Percentiles rank a stretch among this genome's conserved stretches.
phyloP scores from a whole-genome alignment of 2,329 filamentous ascomycete species.

The Lasiodiplodia sp. region DNA sequence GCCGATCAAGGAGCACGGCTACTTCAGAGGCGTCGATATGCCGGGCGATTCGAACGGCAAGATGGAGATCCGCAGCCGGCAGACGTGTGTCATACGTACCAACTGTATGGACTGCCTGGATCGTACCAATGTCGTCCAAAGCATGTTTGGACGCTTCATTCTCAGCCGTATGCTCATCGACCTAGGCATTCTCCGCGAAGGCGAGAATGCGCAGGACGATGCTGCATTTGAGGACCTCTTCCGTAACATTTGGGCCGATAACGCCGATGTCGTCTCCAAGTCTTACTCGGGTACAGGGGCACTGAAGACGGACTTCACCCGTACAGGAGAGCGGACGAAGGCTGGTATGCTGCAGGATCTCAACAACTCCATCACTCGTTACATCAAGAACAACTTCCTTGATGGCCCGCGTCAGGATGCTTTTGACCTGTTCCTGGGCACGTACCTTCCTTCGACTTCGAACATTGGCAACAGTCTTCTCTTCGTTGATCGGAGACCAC shows the following conservation, averaged over 20 bases:
- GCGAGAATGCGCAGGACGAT: constrained; percentile 82
- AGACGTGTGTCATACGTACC: constrained; percentile 91
- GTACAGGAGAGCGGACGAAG: constrained; percentile 88
- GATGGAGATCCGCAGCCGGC: constrained; percentile 80
- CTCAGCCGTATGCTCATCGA: constrained; percentile 89
- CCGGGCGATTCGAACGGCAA: constrained; percentile 73
- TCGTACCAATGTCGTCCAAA: constrained; percentile 96
- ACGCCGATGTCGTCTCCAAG: constrained; percentile 91
- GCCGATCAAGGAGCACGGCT: constrained; percentile 79
- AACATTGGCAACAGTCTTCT: constrained; percentile 75
- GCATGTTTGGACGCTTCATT: constrained; percentile 90
- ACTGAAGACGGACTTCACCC: constrained; percentile 96
- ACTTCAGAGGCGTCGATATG: constrained; percentile 91
- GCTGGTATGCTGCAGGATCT: constrained; percentile 85
- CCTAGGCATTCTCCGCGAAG: constrained; percentile 76
- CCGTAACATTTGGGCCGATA: constrained; percentile 98
- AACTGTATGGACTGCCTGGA: constrained; percentile 99
- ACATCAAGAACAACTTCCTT: constrained; percentile 91
- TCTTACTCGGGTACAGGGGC: constrained; percentile 96
- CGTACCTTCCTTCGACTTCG: constrained; percentile 77
- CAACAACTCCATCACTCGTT: constrained; percentile 86
- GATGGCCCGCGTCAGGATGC: constrained; percentile 95
- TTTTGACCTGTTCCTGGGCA: constrained; percentile 91
- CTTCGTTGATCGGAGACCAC: constrained; percentile 83
- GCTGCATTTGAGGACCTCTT: constrained; percentile 86